phyloP scores from a whole-genome alignment of 2,329 filamentous ascomycete species.

The Neopestalotiopsis rosae region DNA sequence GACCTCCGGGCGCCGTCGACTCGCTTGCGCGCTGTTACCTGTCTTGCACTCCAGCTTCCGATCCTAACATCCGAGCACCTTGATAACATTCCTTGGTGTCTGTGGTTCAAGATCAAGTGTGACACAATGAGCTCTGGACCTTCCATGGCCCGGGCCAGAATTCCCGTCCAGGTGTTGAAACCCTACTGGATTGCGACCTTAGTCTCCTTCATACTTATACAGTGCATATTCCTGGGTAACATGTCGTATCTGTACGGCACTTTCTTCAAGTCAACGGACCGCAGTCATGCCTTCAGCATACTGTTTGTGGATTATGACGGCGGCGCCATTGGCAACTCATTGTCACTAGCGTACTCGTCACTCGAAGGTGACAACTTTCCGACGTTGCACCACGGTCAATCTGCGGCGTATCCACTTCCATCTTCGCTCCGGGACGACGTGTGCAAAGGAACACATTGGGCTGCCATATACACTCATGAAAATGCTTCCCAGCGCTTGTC shows the following conservation, averaged over 20 bases:
- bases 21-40: no score
- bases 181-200: no score
- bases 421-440: conserved; percentile 31
- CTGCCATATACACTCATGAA: conserved; percentile 31
- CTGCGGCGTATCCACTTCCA: conserved; percentile 27
- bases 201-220: no score
- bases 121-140: no score
- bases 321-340: conserved; percentile 37
- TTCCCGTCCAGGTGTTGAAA: no score
- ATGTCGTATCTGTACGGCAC: neutral
- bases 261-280: neutral
- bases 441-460: conserved; percentile 42
- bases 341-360: conserved; percentile 36
- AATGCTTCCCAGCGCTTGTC: conserved; percentile 43
- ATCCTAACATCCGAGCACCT: no score
- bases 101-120: no score
- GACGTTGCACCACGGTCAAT: conserved; percentile 31
- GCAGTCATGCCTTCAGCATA: conserved; percentile 20
- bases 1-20: no score
- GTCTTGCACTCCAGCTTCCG: no score
- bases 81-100: no score
- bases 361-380: conserved; percentile 36
- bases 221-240: neutral
- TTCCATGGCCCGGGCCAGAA: no score
- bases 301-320: conserved; percentile 45